Evolutionary conservation across 352 stramenopile species (phyloP).

Genomic region (Phytophthora hybrid): DNA sequence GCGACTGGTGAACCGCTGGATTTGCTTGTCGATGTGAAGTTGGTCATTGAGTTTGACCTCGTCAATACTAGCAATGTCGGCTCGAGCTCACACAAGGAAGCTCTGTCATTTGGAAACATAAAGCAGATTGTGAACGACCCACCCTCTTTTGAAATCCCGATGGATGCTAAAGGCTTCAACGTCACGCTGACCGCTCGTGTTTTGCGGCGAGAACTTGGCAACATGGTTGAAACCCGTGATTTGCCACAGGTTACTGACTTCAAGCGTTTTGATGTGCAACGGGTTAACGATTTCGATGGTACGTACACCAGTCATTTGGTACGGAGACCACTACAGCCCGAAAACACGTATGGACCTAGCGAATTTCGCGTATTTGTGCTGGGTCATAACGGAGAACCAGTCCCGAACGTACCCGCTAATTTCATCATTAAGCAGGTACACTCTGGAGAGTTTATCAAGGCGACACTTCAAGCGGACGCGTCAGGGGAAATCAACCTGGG

Average conservation of each 20-base stretch:
- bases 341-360: slow-evolving; percentile 25
- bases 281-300: slow-evolving; percentile 39
- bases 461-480: slow-evolving; percentile 39
- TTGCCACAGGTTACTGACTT: slow-evolving; percentile 41
- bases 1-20: slow-evolving; percentile 25
- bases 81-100: slow-evolving; percentile 41
- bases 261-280: slow-evolving; percentile 51
- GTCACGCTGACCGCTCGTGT: slow-evolving; percentile 37
- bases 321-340: slow-evolving; percentile 22
- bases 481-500: slow-evolving; percentile 54
- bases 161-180: slow-evolving; percentile 33
- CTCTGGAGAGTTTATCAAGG: slow-evolving; percentile 20
- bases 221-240: background rate
- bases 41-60: slow-evolving; percentile 41
- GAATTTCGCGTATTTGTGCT: slow-evolving; percentile 50
- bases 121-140: slow-evolving; percentile 27
- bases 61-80: slow-evolving; percentile 35
- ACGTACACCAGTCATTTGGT: slow-evolving; percentile 55
- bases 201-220: background rate
- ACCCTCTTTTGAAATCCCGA: slow-evolving; percentile 49
- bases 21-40: slow-evolving; percentile 34
- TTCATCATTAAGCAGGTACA: slow-evolving; percentile 44
- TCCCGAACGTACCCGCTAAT: slow-evolving; percentile 35
- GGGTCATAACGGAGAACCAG: slow-evolving; percentile 61
- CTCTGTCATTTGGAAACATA: slow-evolving; percentile 33